Base-by-base conservation (phyloP, 1,284 basidiomycete genomes). In the Tylopilus orsonianus region DNA sequence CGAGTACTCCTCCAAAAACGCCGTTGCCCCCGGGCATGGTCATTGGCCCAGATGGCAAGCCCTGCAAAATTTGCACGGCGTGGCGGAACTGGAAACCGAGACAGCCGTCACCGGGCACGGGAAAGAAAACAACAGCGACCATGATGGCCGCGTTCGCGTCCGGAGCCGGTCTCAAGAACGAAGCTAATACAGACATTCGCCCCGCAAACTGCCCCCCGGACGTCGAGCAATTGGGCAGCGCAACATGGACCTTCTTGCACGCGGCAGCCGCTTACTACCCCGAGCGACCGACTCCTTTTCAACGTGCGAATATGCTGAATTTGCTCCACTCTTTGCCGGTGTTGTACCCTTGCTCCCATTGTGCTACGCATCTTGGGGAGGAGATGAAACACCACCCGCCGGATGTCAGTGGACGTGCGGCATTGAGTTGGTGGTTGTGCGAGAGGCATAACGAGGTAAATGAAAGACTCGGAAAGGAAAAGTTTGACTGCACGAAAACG, bases 181-280 rank as follows among this genome's bases (percentile, higher is more conserved):
- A 52, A 38, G 26, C 56, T 24, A 60, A 49, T 27, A 55, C 60
- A 13, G 71, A 76, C n/a, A 62, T 62, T n/a, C 77, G 74, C 38
- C 80, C 81, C 2, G 71, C 72, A 20, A 73, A 89, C 53, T 97
- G 94, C 62, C 94, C 94, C 10, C 83, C 92, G 0, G 93, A 97
- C 67, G 85, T 87, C 37, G 90, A 93, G 59, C 75, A 82, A 48
- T 83, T 97, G 34, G 94, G 94, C 5, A 81, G 84, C 43, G 87
- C 94, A 41, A 96, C 94, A 4, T 97, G 94, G 94, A 89, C 93
- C 16, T 97, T 97, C 78, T 77, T 97, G 30, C 94, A 97, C 66
- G 87, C 93, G 2, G 87, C 93, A 4, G 93, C 92, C 0, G 90
- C 94, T 14, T 95, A 97, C 69, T 97, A 94, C 69, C 93, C 94